A percentile compares a stretch with the other conserved stretches of the same genome.
phyloP scores from a whole-genome alignment of 148 eudicot genomes.

The Rhododendron simsii region DNA sequence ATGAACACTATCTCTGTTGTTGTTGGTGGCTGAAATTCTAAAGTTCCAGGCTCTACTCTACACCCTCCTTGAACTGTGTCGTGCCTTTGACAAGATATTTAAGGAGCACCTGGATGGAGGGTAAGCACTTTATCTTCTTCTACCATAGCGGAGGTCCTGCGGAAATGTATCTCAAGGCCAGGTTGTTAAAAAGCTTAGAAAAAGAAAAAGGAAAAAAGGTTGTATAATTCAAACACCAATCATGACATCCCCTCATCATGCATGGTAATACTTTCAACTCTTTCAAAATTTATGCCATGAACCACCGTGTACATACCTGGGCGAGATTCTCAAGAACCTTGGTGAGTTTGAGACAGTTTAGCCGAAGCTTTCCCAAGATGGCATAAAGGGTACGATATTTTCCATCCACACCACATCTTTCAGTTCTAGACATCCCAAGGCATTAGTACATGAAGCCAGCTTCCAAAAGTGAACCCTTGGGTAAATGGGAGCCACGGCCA shows the following conservation, averaged over 20 bases:
- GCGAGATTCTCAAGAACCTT: not conserved
- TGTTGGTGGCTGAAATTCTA: not conserved
- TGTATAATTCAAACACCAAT: not conserved
- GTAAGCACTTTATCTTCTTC: slow-evolving; percentile 28
- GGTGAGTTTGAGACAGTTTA: not conserved
- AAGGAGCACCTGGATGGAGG: slow-evolving; percentile 80
- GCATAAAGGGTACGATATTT: not conserved
- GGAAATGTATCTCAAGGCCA: not conserved
- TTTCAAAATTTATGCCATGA: not conserved
- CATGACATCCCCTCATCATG: not conserved
- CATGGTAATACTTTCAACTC: not conserved
- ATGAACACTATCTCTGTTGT: not conserved
- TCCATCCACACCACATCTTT: not conserved
- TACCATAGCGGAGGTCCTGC: not conserved
- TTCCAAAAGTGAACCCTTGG: not conserved
- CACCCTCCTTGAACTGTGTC: slow-evolving; percentile 66
- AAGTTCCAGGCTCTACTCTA: slow-evolving; percentile 51
- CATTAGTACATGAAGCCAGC: not conserved
- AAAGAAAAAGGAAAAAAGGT: not conserved
- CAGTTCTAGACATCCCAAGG: not conserved
- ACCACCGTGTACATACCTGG: not conserved
- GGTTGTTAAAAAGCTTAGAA: not conserved
- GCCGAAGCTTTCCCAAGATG: not conserved
- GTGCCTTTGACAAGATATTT: slow-evolving; percentile 60
- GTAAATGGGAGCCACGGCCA: not conserved